Evolutionary conservation across 768 basidiomycete species (phyloP), one percentile per base, ranked within the genome.

Genomic region (Terana coerulea): DNA sequence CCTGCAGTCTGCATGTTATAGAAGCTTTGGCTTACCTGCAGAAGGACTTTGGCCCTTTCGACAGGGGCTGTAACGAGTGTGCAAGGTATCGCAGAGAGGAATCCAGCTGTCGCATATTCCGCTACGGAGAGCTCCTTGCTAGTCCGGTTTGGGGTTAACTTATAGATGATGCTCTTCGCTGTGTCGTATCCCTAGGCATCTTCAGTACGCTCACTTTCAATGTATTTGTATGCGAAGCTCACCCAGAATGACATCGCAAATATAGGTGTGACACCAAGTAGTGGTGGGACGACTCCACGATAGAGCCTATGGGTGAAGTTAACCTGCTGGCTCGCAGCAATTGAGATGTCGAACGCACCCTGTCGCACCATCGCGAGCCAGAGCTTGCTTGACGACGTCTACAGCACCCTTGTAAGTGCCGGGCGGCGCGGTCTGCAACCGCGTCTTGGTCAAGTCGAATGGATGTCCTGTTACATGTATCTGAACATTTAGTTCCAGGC

Each of bases 181-280:
- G 83, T 75, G 66, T 98, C 94, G 64, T 98, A 99, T 6, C 90
- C 93, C 95, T 95, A 22, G 19, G 17, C 7, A 29, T 5, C 7
- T 12, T 12, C 24, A 43, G 56, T 21, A 24, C 17, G 36, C 3
- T 43, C 11, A 8, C 42, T 26, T 5, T 7, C 19, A 5, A 28
- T 12, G 14, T 7, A 17, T n/a, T 9, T n/a, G n/a, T n/a, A 10
- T 14, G 8, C 5, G 3, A 10, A 21, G 17, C 14, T 33, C 29
- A 94, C 95, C 95, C 95, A 98, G 76, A 99, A 98, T 3, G 93
- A 95, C 26, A 98, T 74, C 3, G 97, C 97, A 62, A 99, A 99
- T 63, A 98, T 98, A 29, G 97, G 97, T 4, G 97, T 98, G 25
- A 99, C 92, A 25, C 95, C 93, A 26, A 97, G 73, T 52, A 98